Evolutionary conservation across 371 early-diverging fungal genomes (phyloP).

Genomic region (Dinochytrium kinnereticum): DNA sequence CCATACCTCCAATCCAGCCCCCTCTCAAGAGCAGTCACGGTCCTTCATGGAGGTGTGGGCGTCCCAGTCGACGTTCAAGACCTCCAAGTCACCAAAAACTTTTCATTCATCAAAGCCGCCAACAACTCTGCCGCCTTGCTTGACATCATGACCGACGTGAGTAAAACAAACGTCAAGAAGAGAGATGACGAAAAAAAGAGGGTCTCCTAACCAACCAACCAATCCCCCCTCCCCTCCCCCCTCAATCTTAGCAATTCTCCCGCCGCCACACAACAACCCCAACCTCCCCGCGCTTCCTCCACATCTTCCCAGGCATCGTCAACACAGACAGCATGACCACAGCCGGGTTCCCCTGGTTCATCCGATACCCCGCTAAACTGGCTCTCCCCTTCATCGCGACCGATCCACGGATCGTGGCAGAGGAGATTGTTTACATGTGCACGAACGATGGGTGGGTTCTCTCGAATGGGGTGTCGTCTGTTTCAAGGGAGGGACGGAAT

Average conservation of each 20-base stretch:
- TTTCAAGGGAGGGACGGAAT: not conserved
- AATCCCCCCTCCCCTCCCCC: too few species aligned
- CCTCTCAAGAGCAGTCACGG: constrained; percentile 31
- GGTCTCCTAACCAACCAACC: too few species aligned
- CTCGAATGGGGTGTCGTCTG: not conserved
- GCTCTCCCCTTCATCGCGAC: constrained; percentile 22
- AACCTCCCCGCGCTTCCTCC: constrained; percentile 26
- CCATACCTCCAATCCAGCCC: constrained; percentile 14
- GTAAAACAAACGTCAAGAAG: too few species aligned
- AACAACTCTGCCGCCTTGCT: constrained; percentile 19
- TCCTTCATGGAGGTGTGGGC: constrained; percentile 32
- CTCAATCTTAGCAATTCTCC: constrained; percentile 30
- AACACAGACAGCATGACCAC: constrained; percentile 31
- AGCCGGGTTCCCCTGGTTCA: constrained; percentile 23
- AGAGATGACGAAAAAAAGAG: too few species aligned
- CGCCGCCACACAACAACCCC: constrained; percentile 5
- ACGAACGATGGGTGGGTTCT: constrained; percentile 4
- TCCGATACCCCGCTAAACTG: constrained; percentile 18
- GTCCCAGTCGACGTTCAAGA: constrained; percentile 30
- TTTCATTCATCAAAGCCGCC: constrained; percentile 32
- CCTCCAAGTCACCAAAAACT: constrained; percentile 27
- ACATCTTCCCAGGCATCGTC: constrained; percentile 39
- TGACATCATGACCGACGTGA: constrained; percentile 33
- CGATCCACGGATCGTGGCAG: constrained; percentile 14
- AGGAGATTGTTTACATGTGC: constrained; percentile 24